Evolutionary conservation across 805 yeast species (phyloP), one percentile per base, ranked within the genome.

Genomic region (Cyberlindnera japonica): DNA sequence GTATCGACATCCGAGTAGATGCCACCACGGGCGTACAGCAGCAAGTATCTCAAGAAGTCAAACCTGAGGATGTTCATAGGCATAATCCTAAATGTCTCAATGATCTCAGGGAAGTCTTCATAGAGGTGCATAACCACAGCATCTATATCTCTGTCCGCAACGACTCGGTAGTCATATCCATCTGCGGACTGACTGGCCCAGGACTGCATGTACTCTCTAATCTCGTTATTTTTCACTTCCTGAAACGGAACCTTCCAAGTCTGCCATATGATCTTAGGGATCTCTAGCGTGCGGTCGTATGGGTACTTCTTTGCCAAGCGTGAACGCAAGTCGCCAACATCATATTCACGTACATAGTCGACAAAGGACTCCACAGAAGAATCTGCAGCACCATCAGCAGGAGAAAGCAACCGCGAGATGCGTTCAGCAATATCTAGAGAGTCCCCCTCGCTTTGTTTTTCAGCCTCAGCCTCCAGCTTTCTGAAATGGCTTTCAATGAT

Each of bases 41-140:
- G 59, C 47, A 78, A 57, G 54, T 77, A 79, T 40, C 79, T 65
- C 51, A 75, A 64, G 44, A 77, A 77, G 49, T 79, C 83, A 65
- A 65, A 74, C 45, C 64, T 67, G 31, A 79, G 60, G 24, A 79
- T 71, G 20, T 71, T 72, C 53, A 75, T 69, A 1, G 83, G 83
- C 40, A 79, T 50, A 5, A 51, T 49, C 31, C 65, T 65, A 48
- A 65, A 74, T 3, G 82, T 73, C n/a, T 71, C 71, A 13, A 74
- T 53, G 26, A 79, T 64, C 50, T 77, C 82, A 1, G 83, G 81
- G 43, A 51, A 45, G 14, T 63, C 61, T 18, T 50, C 55, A 51
- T 69, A 74, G 37, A 64, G 49, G 32, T 61, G 58, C 25, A 48
- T 48, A 17, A 73, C 54, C 22, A 68, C 54, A 28, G 62, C 58